These are phyloP conservation scores for Phytophthora vignae DNA, from an alignment of 352 stramenopile genomes.

Conservation along the genomic window DNA sequence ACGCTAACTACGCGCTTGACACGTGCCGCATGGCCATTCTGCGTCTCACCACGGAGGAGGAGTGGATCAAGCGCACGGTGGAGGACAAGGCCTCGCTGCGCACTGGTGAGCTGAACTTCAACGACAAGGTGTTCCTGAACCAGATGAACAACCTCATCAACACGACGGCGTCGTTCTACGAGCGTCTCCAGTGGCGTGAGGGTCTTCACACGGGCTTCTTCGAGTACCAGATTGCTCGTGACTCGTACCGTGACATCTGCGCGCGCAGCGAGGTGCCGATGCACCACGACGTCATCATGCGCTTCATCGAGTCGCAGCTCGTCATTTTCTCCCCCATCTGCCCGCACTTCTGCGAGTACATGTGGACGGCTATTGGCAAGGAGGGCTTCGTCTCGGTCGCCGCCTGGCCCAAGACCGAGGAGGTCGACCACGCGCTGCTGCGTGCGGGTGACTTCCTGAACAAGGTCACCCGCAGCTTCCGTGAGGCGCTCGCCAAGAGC, in stretches of 20 bases:
- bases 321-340: conserved; percentile 97
- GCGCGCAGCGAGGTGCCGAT: conserved; percentile 82
- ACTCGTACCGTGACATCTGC: conserved; percentile 98
- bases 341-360: conserved; percentile 95
- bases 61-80: conserved; percentile 95
- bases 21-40: conserved; percentile 98
- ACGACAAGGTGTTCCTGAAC: conserved; percentile 96
- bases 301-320: conserved; percentile 94
- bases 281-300: conserved; percentile 92
- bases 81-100: conserved; percentile 90
- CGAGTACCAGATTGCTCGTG: conserved; percentile 97
- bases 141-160: conserved; percentile 97
- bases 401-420: conserved; percentile 83
- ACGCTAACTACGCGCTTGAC: conserved; percentile 99
- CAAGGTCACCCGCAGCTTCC: conserved; percentile 93
- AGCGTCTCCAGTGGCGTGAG: conserved; percentile 95
- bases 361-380: conserved; percentile 95
- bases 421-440: conserved; percentile 94
- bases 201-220: conserved; percentile 98
- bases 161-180: conserved; percentile 89
- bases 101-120: conserved; percentile 87
- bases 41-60: conserved; percentile 97
- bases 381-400: conserved; percentile 91
- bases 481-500: conserved; percentile 84
- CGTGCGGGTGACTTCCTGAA: conserved; percentile 94